Evolutionary conservation across 176 grass and related monocot genomes (phyloP), one percentile per base, ranked within the genome.

Genomic region (Oryza meyeriana): DNA sequence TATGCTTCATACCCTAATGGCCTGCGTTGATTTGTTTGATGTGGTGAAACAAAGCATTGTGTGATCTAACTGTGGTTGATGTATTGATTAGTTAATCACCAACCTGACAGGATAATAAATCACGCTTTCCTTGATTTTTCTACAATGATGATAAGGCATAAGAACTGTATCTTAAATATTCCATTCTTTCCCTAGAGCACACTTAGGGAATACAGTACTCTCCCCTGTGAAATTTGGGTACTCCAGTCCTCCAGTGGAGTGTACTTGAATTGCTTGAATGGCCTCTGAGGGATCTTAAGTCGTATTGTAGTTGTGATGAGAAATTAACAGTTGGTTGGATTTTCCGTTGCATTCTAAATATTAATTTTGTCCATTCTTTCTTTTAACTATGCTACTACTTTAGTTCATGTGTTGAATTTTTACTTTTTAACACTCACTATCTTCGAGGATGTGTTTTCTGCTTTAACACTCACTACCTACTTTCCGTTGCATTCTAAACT

Each of bases 11-110:
- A 47, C 48, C 20, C 18, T 74, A 74, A 61, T 85, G 61, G 13
- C 34, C 50, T 86, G 35, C 61, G 66, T 66, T 86, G 64, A 80
- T 67, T 69, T 79, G 74, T 83, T 68, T 90, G 62, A 79, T 83
- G 27, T 83, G 67, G 52, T 83, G 62, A 75, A 64, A 74, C 30
- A 63, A 68, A 34, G 9, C 39, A 71, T n/a, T 75, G 32, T 73
- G 22, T 75, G 74, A 65, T 86, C 2, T 36, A 82, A 77, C 66
- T 38, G 79, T 8, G 11, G 66, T 65, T 36, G 61, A 47, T 69
- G 52, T 79, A 67, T 45, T 78, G 34, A 59, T 82, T 25, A 24
- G 16, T 88, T 88, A 79, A 50, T 38, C 61, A 29, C 80, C 71
- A 39, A 57, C 50, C 39, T 33, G 36, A 52, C 35, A 67, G 69